These are phyloP conservation scores for Chaetomium fimeti DNA, from an alignment of 495 filamentous ascomycete genomes.

Conservation along the genomic window DNA sequence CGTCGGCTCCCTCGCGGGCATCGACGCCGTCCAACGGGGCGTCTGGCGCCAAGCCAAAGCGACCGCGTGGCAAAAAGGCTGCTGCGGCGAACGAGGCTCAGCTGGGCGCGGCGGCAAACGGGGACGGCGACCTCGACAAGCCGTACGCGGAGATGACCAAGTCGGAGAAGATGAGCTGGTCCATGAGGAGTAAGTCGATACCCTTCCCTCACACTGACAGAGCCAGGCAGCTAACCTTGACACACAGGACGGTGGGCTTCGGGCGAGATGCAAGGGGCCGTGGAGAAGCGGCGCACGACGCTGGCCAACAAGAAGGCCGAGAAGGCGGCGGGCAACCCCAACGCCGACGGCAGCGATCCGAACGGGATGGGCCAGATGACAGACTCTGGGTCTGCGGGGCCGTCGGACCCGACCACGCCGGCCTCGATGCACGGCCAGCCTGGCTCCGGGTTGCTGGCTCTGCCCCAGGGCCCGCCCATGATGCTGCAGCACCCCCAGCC, in stretches of 20 bases:
- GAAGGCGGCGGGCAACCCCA: slow-evolving; percentile 22
- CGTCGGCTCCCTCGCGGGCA: slow-evolving; percentile 25
- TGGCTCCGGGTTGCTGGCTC: slow-evolving; percentile 11
- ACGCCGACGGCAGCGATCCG: slow-evolving; percentile 8
- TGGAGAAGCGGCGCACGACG: slow-evolving; percentile 51
- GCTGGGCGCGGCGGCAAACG: slow-evolving; percentile 1
- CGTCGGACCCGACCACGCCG: slow-evolving; percentile 26
- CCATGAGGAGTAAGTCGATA: slow-evolving; percentile 47
- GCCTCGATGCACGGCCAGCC: slow-evolving; percentile 15
- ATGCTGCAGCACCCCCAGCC: slow-evolving; percentile 5
- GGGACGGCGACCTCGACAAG: slow-evolving; percentile 35
- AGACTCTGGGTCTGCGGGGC: slow-evolving; percentile 24
- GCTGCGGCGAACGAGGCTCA: slow-evolving; percentile 8
- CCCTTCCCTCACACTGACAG: background rate
- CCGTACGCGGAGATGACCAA: slow-evolving; percentile 52
- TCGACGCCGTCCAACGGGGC: slow-evolving; percentile 24
- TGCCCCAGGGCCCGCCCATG: slow-evolving; percentile 12
- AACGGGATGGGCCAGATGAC: slow-evolving; percentile 9
- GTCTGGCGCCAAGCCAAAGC: slow-evolving; percentile 25
- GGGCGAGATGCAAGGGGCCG: slow-evolving; percentile 50
- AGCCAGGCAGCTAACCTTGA: slow-evolving; percentile 24
- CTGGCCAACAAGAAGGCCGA: slow-evolving; percentile 50
- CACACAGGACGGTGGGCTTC: slow-evolving; percentile 49
- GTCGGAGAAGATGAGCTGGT: slow-evolving; percentile 53
- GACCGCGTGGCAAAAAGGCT: slow-evolving; percentile 22